Evolutionary conservation across 2,329 filamentous ascomycete genomes (phyloP), one percentile per base, ranked within the genome.

Genomic region (Alternaria sp.): DNA sequence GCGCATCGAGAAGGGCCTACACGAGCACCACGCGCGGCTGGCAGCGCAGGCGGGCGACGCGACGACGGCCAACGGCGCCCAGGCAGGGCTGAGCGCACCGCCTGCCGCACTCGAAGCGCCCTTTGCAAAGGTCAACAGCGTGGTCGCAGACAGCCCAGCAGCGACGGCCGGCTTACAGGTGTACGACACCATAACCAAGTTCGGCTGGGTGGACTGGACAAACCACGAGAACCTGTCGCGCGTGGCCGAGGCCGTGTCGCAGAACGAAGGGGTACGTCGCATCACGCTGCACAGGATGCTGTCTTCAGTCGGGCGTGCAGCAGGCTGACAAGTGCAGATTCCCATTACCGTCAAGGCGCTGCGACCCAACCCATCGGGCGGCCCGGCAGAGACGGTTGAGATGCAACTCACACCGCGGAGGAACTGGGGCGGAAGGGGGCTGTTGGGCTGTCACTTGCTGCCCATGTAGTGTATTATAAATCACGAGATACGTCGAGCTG

Each of bases 111-210:
- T 87, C 19, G 86, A 88, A 66, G 84, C 85, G 49, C 88, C 91
- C 0, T 99, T 99, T 78, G 96, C 96, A 30, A 96, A 89, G 77
- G 92, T 99, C 70, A 97, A 97, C 76, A 91, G 87, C 57, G 91
- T 99, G 10, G 89, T 90, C 36, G 80, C 87, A 19, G 87, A 86
- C 56, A 96, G 95, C 73, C 96, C 96, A 12, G 96, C 96, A 10
- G 91, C 92, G 36, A 82, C 86, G 57, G 94, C 96, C 25, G 96
- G 96, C 2, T 82, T 99, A 69, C 90, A 89, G 78, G 82, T 87
- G 3, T 94, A 92, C 23, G 96, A 99, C 80, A 85, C 88, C 75
- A 91, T 99, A 68, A 89, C 91, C 63, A 90, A 87, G 73, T 97
- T 99, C 83, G 96, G 95, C 65, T 89, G 88, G 71, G 92, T 94